Evolutionary conservation across 257 asterid genomes (phyloP), one percentile per base, ranked within the genome.

Genomic region (Scutellaria galericulata): DNA sequence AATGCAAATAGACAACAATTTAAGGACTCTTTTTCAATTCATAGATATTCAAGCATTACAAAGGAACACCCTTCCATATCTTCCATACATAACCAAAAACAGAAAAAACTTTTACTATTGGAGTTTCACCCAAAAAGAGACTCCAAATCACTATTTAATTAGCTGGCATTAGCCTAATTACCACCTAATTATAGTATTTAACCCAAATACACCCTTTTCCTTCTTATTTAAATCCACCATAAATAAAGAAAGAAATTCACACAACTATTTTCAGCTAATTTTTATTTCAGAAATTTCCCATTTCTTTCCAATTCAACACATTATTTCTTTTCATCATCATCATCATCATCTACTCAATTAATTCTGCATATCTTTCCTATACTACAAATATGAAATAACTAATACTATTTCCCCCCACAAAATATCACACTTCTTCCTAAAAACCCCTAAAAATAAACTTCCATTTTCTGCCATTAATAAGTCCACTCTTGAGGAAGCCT

Each of bases 401-500:
- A 14, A 12, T 40, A n/a, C 48, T 14, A 14, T 60, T n/a, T 39
- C 11, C 40, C 27, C 27, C 40, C 22, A 1, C 48, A 62, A 62
- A 62, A 7, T 14, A 62, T 3, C 52, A 62, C 51, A 62, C 18
- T 41, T 40, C 48, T 13, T 14, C 37, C 12, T 4, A 47, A 6
- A 10, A 47, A 47, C n/a, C 52, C 14, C 48, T 9, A 18, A 22
- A 45, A 11, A 45, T 5, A 39, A 11, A 11, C 20, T 9, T 12
- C n/a, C 41, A 40, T 7, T 20, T 47, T n/a, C 5, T 2, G 5
- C 6, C 5, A 2, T 78, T 78, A 92, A 56, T 90, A 92, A 59
- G 94, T 88, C 98, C 98, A 92, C 40, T 92, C 98, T 24, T 77
- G 89, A 9, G 98, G 98, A 14, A 92, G 96, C 56, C 84, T 62